These are phyloP conservation scores for Cnidoscolus chayamansa DNA, from an alignment of 441 rosid species.

Conservation along the genomic window DNA sequence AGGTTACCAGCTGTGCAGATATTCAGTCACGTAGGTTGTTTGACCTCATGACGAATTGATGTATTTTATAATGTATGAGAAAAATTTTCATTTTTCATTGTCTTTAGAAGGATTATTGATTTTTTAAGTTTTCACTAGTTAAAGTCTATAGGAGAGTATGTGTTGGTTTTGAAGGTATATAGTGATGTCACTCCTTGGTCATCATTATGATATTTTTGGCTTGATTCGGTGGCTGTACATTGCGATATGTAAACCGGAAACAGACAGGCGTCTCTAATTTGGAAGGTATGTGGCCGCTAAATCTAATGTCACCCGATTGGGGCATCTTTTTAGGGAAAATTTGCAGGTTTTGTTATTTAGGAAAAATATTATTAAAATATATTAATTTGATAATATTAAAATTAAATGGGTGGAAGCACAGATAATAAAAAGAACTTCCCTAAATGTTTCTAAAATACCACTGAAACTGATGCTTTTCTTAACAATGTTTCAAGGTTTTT, in stretches of 20 bases:
- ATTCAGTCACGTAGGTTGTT: conserved; percentile 16
- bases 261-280: neutral
- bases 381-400: no score
- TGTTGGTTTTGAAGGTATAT: neutral
- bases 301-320: no score
- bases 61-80: conserved; percentile 10
- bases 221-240: neutral
- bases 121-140: neutral
- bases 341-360: no score
- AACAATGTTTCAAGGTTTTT: no score
- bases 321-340: no score
- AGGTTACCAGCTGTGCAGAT: conserved; percentile 10
- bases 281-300: no score
- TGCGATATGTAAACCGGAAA: neutral
- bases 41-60: conserved; percentile 17
- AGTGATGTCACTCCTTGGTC: neutral
- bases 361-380: no score
- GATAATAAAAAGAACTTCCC: no score
- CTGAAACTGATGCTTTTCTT: no score
- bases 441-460: no score
- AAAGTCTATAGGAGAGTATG: neutral
- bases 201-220: no score
- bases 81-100: neutral
- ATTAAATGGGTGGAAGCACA: no score
- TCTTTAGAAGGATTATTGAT: neutral